Base-by-base conservation (phyloP, 768 basidiomycete species). In the Boletales sp. region DNA sequence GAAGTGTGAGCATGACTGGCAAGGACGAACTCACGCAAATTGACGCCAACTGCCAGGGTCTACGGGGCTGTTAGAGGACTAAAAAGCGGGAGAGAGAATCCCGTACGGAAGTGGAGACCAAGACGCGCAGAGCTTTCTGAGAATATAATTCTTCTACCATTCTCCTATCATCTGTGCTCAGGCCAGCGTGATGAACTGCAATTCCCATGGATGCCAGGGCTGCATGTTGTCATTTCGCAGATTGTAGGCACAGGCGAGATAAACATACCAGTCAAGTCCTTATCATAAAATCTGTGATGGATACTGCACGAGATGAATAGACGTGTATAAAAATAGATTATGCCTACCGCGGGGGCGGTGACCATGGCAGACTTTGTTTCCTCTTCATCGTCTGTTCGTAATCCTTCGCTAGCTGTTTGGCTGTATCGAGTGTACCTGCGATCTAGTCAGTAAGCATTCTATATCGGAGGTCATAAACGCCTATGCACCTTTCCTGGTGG, bases 11-110 rank as follows among this genome's bases (percentile, higher is more conserved):
- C 10, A 41, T 35, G 25, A 17, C 6, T 18, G 25, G 21, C 7
- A 13, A 47, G 9, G 33, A 42, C 6, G 17, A 45, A 72, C 84
- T 56, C 61, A 91, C 91, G 96, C 47, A 98, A 75, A 63, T 99
- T 98, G 32, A 98, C 92, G 1, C 96, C 95, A 35, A 97, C 93
- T 0, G 96, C 94, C 21, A 99, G 74, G 13, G 95, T 98, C 89
- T 94, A 57, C 2, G 51, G n/a, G 25, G 48, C 8, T 34, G 43
- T 55, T 21, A 60, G 58, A 37, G 38, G 3, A 46, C 21, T 19
- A 44, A 28, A 38, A 36, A 8, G 41, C 34, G 28, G 6, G 46
- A 21, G 12, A 11, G 14, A 44, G 25, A 18, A 37, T 19, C 14
- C 67, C 84, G 44, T 57, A 93, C 93, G 14, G 91, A 96, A 19